Evolutionary conservation across 1,284 basidiomycete genomes (phyloP).

Genomic region (Phylloboletellus chloephorus): DNA sequence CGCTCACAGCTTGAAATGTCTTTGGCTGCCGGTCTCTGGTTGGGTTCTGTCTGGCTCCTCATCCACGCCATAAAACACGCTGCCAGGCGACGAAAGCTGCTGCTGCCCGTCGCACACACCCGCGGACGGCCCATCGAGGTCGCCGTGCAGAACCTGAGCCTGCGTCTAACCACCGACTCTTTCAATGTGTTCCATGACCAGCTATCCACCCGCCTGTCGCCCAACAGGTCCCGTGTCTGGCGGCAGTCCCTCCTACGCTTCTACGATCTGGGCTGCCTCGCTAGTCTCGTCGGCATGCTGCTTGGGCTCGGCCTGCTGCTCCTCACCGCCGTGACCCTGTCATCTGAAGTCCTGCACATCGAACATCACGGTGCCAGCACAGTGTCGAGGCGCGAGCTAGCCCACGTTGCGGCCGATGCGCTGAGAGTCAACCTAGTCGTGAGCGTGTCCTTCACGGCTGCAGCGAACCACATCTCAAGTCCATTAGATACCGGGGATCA

Average conservation of each 20-base stretch:
- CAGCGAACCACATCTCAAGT: constrained; percentile 9
- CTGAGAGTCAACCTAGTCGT: constrained; percentile 42
- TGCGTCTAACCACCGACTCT: constrained; percentile 48
- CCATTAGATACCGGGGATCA: constrained; percentile 66
- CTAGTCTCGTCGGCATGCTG: constrained; percentile 48
- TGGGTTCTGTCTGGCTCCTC: constrained; percentile 22
- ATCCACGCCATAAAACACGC: constrained; percentile 24
- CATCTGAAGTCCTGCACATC: constrained; percentile 17
- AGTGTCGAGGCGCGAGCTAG: constrained; percentile 18
- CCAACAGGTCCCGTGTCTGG: constrained; percentile 19
- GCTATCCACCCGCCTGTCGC: constrained; percentile 32
- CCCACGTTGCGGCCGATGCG: constrained; percentile 9
- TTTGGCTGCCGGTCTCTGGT: constrained; percentile 20
- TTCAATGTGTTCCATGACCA: constrained; percentile 50
- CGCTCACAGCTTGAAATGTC: constrained; percentile 12
- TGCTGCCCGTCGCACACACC: constrained; percentile 22
- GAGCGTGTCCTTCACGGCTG: constrained; percentile 20
- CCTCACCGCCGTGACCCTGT: constrained; percentile 31
- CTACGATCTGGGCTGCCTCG: constrained; percentile 49
- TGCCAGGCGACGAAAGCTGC: constrained; percentile 13
- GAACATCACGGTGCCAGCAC: constrained; percentile 4
- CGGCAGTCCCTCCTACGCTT: constrained; percentile 30
- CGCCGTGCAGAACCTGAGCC: constrained; percentile 34
- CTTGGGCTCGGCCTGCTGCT: constrained; percentile 39
- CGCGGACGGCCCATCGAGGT: constrained; percentile 22